Base-by-base conservation (phyloP, 768 basidiomycete genomes). In the Hericium erinaceus region DNA sequence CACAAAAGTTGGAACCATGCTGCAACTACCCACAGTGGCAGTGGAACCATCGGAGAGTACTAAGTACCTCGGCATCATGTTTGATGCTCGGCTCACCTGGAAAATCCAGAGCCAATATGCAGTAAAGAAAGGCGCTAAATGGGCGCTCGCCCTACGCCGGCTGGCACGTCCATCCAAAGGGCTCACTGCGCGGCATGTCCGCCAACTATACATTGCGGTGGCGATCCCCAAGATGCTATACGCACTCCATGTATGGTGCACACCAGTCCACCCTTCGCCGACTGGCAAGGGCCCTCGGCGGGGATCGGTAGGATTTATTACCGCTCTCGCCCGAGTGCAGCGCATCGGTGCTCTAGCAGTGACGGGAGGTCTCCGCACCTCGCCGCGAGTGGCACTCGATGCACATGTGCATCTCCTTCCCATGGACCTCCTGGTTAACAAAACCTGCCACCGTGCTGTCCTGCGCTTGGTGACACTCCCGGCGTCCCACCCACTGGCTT, bases 171-270 rank as follows among this genome's bases (percentile, higher is more conserved):
- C 57, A 0, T 37, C 61, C 0, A 22, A 44, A 2, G 65, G 65
- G 0, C 40, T 64, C 3, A 38, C 57, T 0, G 57, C 57, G 0
- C 33, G 40, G 0, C 20, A 58, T 8, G 57, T 60, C n/a, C 48
- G 62, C 0, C 53, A 57, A 2, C 49, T 68, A 0, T 69, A 68
- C 54, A 54, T 58, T 0, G 46, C 58, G 0, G 57, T 66, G 0
- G 68, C 64, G 0, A 51, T 69, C 0, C 70, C 69, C 0, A 57
- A 58, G 15, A 65, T 69, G 52, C 15, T 61, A 0, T 70, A 71
- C 40, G 66, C 56, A 0, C 65, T 59, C 0, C 61, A 67, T 12
- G 37, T 66, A 0, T 68, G 64, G 59, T 61, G 61, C 12, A 58
- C 39, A 0, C 48, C 48, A 20, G 10, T 28, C 12, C 18, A 59